Base-by-base conservation (phyloP, 441 rosid genomes). In the Pelargonium australe region DNA sequence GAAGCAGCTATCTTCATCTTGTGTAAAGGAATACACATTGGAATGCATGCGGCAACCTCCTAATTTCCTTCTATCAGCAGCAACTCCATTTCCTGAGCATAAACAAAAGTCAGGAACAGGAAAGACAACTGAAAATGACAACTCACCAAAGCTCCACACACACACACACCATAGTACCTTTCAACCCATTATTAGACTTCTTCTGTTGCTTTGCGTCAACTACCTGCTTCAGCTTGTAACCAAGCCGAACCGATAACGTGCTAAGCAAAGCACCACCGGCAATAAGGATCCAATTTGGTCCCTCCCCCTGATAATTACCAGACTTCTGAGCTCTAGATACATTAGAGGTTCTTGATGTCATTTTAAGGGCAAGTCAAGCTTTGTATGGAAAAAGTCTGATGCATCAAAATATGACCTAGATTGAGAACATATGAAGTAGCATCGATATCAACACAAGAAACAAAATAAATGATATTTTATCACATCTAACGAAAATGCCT, bases 211-310 rank as follows among this genome's bases (percentile, higher is more conserved):
- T 94, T 12, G 72, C 66, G 72, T 84, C 89, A 63, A 83, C 75
- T 11, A 84, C 77, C 84, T 85, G 99, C 80, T 85, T 94, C 68
- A 94, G 86, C 87, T 88, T 91, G 87, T 70, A 91, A 64, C 94
- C 99, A 69, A 94, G 83, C 60, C 86, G 97, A 78, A 94, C 75
- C 13, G 99, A 87, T 80, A 94, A 73, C 6, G 99, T 94, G 80
- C 96, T 91, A 70, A 94, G 68, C 80, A 94, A 86, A 65, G 99
- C 95, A 64, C 97, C 95, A 2, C 97, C 97, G 0, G 95, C 99
- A 66, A 94, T 87, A 2, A 94, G 88, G 66, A 94, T 77, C 99
- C 99, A 94, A 68, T 88, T 88, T 2, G 90, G 92, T 23, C 96
- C 89, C 73, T 80, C 80, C 14, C 77, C 85, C 76, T 76, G 85